Base-by-base conservation (phyloP, 805 yeast genomes). In the Saccharomycopsis fodiens region DNA sequence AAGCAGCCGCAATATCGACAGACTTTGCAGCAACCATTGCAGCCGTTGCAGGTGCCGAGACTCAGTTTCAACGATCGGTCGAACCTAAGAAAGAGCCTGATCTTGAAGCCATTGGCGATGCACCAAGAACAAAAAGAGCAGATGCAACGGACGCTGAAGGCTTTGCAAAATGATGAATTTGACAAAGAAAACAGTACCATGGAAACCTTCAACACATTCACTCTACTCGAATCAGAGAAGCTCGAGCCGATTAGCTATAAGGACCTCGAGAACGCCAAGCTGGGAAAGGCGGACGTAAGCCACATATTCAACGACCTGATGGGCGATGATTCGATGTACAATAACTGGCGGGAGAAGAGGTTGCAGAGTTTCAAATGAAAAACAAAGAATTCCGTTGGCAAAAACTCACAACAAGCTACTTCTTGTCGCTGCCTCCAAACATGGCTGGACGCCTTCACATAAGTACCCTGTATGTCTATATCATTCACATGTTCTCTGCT, bases 291-390 rank as follows among this genome's bases (percentile, higher is more conserved):
- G 7, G 16, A 41, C 7, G 46, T 36, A 6, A 36, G 42, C 19
- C 16, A 10, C 10, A 36, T 43, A 15, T 43, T 43, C 39, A 43
- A 43, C 32, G 46, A 43, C 23, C 29, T 42, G 20, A 43, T 43
- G 46, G 39, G 46, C n/a, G 41, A 36, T 20, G 46, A 43, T 30
- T 13, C 21, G 10, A 43, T 43, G 46, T 43, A 43, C 31, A 37
- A 15, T 20, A 36, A 36, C 35, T 43, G 46, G 46, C 37, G 38
- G 23, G 36, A 27, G 12, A 25, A 37, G 30, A 19, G 31, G 21
- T 21, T 43, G 23, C 22, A 38, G n/a, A 44, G 35, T 32, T 37
- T 44, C 17, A 37, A 40, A 17, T 25, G 29, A 25, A 10, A 10
- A 25, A 10, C 29, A 25, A 7, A 25, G 10, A 25, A 25, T 25